phyloP scores from a whole-genome alignment of 306 rosid genomes.

The Amphicarpaea edgeworthii region DNA sequence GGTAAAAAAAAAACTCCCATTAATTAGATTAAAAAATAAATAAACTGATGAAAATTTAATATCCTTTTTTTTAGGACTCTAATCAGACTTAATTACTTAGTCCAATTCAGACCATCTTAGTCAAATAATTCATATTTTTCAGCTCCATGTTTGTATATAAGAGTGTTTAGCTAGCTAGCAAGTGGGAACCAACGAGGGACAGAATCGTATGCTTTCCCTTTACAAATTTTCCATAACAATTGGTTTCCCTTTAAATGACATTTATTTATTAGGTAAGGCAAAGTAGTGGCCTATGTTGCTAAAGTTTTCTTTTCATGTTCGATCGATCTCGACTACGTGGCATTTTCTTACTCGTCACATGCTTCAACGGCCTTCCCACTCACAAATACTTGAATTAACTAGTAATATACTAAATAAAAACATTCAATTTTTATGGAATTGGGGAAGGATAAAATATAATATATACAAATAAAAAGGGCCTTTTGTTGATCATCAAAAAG shows the following conservation, averaged over 20 bases:
- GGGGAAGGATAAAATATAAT: not conserved
- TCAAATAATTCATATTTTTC: not conserved
- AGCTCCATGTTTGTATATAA: not conserved
- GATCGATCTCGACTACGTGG: conserved; percentile 38
- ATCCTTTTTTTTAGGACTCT: not conserved
- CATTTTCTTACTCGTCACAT: conserved; percentile 18
- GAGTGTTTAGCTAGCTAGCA: conserved; percentile 22
- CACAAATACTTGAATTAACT: conserved; percentile 10
- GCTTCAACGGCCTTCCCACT: conserved; percentile 37
- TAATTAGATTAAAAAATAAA: not conserved
- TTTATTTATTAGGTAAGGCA: conserved; percentile 53
- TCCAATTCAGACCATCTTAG: not conserved
- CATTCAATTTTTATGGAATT: too few species aligned
- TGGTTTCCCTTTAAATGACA: conserved; percentile 65
- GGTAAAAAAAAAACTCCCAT: not conserved
- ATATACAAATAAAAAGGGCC: not conserved
- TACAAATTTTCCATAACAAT: conserved; percentile 48
- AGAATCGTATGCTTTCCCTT: conserved; percentile 59
- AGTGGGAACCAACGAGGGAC: conserved; percentile 53
- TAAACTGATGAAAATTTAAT: not conserved
- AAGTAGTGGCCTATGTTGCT: conserved; percentile 34
- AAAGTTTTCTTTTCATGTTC: conserved; percentile 27
- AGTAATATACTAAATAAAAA: not conserved
- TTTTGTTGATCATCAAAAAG: not conserved
- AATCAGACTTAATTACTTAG: not conserved